Base-by-base conservation (phyloP, 2,329 filamentous ascomycete species). In the Erysiphe pulchra region DNA sequence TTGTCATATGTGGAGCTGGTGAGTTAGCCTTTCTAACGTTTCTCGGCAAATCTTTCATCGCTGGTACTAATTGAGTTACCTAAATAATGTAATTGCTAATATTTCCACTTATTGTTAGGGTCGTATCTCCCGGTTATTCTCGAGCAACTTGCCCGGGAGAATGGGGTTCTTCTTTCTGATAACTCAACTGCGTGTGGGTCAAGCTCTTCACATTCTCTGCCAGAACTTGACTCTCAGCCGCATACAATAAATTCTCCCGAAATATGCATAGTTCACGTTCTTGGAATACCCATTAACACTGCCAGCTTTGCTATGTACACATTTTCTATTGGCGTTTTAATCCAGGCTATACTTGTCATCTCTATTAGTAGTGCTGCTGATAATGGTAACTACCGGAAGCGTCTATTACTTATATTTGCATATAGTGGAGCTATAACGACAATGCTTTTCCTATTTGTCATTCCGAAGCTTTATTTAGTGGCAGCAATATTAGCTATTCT, bases 291-390 rank as follows among this genome's bases (percentile, higher is more conserved):
- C 56, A 78, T 98, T 63, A 95, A 95, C 61, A 94, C 87, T 0
- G 86, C 87, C 33, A 92, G 82, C 60, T 94, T 95, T 60, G 87
- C 85, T 59, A 92, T 95, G 84, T 95, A 95, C 63, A 94, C 85
- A 1, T 98, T 98, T 62, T 92, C 85, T 47, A 67, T 92, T 56
- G 92, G 83, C 58, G 90, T 98, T 1, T 62, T 94, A 17, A 61
- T 94, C 11, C 90, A 98, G 60, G 81, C 86, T 1, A 62, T 95
- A 28, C 65, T 95, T 30, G 92, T 98, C 39, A 84, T 98, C 51
- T 92, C 85, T 57, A 93, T 98, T 68, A 93, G 85, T 56, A 90
- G 83, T 46, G 86, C 87, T 8, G 90, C 90, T 47, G 90, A 98
- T 60, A 87, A 95, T 61, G 90, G 90, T 50, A 79, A 73, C 53